Conservation (phyloP, 768 basidiomycete species). For the Porpolomopsis calyptriformis region DNA sequence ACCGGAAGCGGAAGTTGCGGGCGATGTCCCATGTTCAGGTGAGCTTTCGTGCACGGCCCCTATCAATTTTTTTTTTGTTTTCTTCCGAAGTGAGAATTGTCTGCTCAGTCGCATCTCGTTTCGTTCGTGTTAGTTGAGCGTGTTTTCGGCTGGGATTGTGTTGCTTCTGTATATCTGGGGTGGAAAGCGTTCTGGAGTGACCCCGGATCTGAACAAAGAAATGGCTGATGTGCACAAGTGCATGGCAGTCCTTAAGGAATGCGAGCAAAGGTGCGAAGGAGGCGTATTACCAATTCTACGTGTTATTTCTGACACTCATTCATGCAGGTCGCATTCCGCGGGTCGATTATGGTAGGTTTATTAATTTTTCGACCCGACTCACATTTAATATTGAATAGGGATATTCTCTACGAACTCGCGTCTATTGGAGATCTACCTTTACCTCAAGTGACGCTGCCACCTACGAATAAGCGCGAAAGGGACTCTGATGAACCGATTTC, state of each 20-base stretch:
- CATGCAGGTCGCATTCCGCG: slow-evolving; percentile 29
- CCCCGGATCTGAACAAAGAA: slow-evolving; percentile 38
- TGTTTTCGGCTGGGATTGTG: slow-evolving; percentile 37
- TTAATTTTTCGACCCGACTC: slow-evolving; percentile 10
- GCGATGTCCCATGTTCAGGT: slow-evolving; percentile 31
- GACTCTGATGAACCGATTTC: slow-evolving; percentile 32
- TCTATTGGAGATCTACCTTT: slow-evolving; percentile 13
- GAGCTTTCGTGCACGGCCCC: no score
- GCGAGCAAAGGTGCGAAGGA: slow-evolving; percentile 32
- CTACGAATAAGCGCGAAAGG: slow-evolving; percentile 39
- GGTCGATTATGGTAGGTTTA: slow-evolving; percentile 29
- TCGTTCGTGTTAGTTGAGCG: slow-evolving; percentile 18
- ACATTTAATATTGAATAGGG: slow-evolving; percentile 7
- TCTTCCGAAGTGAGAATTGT: neutral
- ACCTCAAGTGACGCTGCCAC: slow-evolving; percentile 7
- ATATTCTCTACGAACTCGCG: slow-evolving; percentile 16
- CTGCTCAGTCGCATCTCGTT: neutral
- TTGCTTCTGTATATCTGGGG: slow-evolving; percentile 61
- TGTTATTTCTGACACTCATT: neutral
- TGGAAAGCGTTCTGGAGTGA: slow-evolving; percentile 36
- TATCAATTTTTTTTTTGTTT: no score
- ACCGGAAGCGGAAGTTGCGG: slow-evolving; percentile 26
- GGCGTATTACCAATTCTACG: neutral
- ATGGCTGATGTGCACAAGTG: slow-evolving; percentile 53
- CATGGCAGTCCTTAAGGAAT: slow-evolving; percentile 37